phyloP scores from a whole-genome alignment of 2,329 filamentous ascomycete genomes.

The Nothophaeocryptopus gaeumannii region DNA sequence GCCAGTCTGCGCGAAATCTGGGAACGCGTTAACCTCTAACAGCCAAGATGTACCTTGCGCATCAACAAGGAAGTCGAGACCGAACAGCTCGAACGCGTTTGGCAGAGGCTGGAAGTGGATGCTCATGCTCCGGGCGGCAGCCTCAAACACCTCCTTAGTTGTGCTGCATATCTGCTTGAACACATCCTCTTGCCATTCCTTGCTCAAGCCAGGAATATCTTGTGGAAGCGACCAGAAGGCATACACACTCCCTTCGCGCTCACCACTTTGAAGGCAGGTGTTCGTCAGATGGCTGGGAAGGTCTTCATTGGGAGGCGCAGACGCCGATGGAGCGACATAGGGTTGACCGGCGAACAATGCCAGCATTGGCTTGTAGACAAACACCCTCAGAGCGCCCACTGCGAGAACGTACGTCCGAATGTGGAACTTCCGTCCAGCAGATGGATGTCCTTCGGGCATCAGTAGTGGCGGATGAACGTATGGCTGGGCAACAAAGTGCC shows the following conservation, averaged over 20 bases:
- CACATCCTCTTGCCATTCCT: slow-evolving; percentile 57
- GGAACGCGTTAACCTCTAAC: slow-evolving; percentile 92
- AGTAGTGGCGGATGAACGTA: slow-evolving; percentile 90
- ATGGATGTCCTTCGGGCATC: slow-evolving; percentile 48
- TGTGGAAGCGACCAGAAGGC: slow-evolving; percentile 69
- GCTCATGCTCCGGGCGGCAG: slow-evolving; percentile 76
- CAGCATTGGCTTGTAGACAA: slow-evolving; percentile 87
- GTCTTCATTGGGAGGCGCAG: slow-evolving; percentile 43
- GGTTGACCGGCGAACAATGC: slow-evolving; percentile 79
- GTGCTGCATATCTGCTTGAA: slow-evolving; percentile 71
- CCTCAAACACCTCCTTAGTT: slow-evolving; percentile 79
- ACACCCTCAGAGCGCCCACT: slow-evolving; percentile 72
- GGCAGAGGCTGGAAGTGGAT: slow-evolving; percentile 88
- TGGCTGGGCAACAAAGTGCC: slow-evolving; percentile 92
- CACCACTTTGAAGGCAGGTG: slow-evolving; percentile 73
- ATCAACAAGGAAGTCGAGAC: slow-evolving; percentile 85
- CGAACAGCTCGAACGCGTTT: slow-evolving; percentile 89
- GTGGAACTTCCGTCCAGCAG: slow-evolving; percentile 78
- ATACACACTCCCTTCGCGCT: slow-evolving; percentile 64
- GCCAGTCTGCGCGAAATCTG: slow-evolving; percentile 92
- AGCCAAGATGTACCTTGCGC: slow-evolving; percentile 64
- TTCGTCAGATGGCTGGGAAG: slow-evolving; percentile 86
- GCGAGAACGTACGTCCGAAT: slow-evolving; percentile 88
- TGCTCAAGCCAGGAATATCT: slow-evolving; percentile 26
- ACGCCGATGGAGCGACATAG: slow-evolving; percentile 64